Base-by-base conservation (phyloP, 192 early-diverging fungal genomes). In the Backusella luteola region DNA sequence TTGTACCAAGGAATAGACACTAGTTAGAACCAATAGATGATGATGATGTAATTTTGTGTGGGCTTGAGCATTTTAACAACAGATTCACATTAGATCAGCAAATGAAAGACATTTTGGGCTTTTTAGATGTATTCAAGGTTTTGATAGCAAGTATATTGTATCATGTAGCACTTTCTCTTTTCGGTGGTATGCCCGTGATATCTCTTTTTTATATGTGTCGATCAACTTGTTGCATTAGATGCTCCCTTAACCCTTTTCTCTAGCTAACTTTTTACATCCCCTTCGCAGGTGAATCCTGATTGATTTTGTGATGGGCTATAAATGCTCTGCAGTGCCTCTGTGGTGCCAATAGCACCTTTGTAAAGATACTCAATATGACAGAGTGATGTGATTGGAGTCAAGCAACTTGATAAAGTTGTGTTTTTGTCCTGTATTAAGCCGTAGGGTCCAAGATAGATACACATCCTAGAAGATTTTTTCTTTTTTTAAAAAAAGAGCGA, bases 281-380 rank as follows among this genome's bases (percentile, higher is more conserved):
- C 6, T 44, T 15, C 41, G 23, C 6, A 15, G 19, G 3, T 39
- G 21, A 8, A 66, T 59, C 26, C 34, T 44, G 38, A 11, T 39
- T 39, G 38, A 39, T 11, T 12, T 1, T 39, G 38, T 23, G 70
- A 59, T 14, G 76, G 73, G 4, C 29, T 71, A 26, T 67, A 35
- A 14, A 73, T 36, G 46, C 46, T 73, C 19, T 34, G 34, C 11
- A 14, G 34, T 7, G 71, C 76, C 17, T 67, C 21, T 42, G 66
- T 8, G 73, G 38, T 23, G 73, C 59, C 42, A 41, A 39, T 2
- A 76, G 52, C 23, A 74, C 73, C 19, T 81, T 76, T 41, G 75
- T 44, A 41, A 81, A 49, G 15, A 73, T 77, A 46, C 66, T 38
- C 32, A 81, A 39, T 12, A 39, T 39, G 38, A 12, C 11, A 39